These are phyloP conservation scores for Ilex asprella DNA, from an alignment of 257 asterid genomes.

Conservation along the genomic window DNA sequence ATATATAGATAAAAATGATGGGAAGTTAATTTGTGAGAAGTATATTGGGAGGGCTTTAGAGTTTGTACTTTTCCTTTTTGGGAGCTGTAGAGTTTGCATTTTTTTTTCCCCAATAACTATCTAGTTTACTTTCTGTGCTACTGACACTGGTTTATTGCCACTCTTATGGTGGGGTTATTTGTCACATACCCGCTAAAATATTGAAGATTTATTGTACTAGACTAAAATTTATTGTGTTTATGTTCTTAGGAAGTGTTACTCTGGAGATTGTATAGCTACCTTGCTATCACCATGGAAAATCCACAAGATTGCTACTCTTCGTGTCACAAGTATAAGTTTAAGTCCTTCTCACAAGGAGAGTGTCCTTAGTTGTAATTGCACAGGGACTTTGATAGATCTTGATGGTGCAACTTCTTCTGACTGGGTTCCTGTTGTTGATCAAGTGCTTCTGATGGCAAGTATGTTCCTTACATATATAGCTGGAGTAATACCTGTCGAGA, in stretches of 20 bases:
- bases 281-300: conserved; percentile 21
- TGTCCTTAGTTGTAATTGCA: conserved; percentile 35
- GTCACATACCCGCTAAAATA: neutral
- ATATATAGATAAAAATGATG: no score
- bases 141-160: no score
- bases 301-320: conserved; percentile 23
- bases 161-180: neutral
- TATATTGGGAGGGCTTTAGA: no score
- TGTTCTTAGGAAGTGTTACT: conserved; percentile 30
- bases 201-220: neutral
- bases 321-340: conserved; percentile 19
- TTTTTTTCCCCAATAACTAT: no score
- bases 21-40: no score
- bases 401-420: conserved; percentile 35
- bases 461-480: conserved; percentile 64
- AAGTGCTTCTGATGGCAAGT: conserved; percentile 69
- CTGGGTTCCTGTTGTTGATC: conserved; percentile 68
- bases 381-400: conserved; percentile 44
- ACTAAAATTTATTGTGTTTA: neutral
- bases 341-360: conserved; percentile 19
- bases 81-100: no score
- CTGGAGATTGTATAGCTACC: conserved; percentile 20
- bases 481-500: conserved; percentile 53
- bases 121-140: no score
- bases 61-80: no score